Evolutionary conservation across 768 basidiomycete species (phyloP).

Genomic region (Mycena floridula): DNA sequence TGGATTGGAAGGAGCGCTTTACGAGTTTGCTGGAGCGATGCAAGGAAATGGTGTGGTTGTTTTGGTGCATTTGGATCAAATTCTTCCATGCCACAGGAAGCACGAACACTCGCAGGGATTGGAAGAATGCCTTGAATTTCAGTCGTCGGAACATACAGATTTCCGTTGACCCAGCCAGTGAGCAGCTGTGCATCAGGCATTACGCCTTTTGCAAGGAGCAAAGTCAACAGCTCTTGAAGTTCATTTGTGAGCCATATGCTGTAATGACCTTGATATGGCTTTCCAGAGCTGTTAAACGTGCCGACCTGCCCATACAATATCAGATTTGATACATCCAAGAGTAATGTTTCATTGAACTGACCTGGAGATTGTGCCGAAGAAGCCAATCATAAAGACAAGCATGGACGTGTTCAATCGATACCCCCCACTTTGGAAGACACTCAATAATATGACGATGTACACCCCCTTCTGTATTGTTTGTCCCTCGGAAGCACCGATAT

Average conservation of each 20-base stretch:
- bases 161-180: background rate
- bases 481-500: conserved; percentile 12
- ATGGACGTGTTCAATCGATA: background rate
- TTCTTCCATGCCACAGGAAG: background rate
- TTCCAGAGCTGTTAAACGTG: conserved; percentile 13
- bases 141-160: background rate
- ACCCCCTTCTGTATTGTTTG: conserved; percentile 15
- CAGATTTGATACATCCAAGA: background rate
- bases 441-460: conserved; percentile 13
- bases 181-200: background rate
- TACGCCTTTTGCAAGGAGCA: background rate
- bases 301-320: conserved; percentile 13
- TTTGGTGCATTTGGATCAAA: background rate
- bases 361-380: background rate
- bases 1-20: background rate
- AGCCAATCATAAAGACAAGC: background rate
- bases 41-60: background rate
- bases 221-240: background rate
- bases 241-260: conserved; percentile 14
- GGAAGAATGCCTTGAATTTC: background rate
- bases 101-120: background rate
- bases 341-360: background rate
- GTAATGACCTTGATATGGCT: conserved; percentile 11
- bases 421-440: conserved; percentile 8
- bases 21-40: background rate